phyloP scores from a whole-genome alignment of 176 grass and related monocot genomes.

The Tuctoria greenei region DNA sequence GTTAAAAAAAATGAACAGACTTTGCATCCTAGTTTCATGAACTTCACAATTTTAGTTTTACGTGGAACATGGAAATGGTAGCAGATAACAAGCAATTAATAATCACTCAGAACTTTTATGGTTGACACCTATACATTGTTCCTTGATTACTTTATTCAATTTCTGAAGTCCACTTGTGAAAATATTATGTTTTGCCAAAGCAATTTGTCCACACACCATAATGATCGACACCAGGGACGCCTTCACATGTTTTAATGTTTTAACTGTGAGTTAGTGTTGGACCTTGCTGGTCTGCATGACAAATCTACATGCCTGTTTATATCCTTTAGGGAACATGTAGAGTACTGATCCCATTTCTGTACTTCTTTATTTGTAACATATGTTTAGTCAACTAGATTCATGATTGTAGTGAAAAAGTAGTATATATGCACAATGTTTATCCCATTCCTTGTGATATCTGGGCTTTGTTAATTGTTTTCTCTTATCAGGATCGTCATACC shows the following conservation, averaged over 20 bases:
- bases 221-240: too few relatives aligned
- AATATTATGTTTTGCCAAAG: too few relatives aligned
- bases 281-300: neutral
- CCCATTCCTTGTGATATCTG: slow-evolving; percentile 9
- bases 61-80: too few relatives aligned
- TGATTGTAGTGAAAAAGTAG: neutral
- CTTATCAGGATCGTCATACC: slow-evolving; percentile 35
- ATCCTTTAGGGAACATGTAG: neutral
- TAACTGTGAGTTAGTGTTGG: neutral
- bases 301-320: slow-evolving; percentile 3
- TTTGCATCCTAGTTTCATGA: too few relatives aligned
- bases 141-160: too few relatives aligned
- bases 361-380: slow-evolving; percentile 12
- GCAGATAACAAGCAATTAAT: too few relatives aligned
- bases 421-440: neutral
- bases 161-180: too few relatives aligned
- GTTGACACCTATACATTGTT: neutral
- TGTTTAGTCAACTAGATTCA: neutral
- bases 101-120: too few relatives aligned
- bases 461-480: slow-evolving; percentile 15
- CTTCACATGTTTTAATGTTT: neutral
- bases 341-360: neutral
- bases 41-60: too few relatives aligned
- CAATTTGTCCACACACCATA: too few relatives aligned
- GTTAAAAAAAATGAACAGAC: too few relatives aligned